Evolutionary conservation across 148 eudicot species (phyloP).

Genomic region (Nepenthes mirabilis): DNA sequence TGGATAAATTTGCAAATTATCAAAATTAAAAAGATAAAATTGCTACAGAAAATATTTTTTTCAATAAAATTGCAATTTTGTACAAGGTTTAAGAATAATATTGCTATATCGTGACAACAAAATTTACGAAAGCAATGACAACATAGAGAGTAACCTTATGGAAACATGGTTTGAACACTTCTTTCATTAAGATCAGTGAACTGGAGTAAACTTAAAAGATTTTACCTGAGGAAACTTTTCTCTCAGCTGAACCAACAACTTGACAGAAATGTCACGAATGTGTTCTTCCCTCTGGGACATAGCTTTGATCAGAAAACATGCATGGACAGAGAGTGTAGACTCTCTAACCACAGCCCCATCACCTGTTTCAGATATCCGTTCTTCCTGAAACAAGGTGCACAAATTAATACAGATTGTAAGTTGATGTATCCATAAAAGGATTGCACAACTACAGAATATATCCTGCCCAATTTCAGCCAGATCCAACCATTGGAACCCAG

Average conservation of each 20-base stretch:
- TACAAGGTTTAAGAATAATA: too few relatives aligned
- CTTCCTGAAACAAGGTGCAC: conserved; percentile 34
- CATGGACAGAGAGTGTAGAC: conserved; percentile 67
- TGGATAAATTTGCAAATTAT: too few relatives aligned
- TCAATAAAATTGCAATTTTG: too few relatives aligned
- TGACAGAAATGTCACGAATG: conserved; percentile 74
- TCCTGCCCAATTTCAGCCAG: background rate
- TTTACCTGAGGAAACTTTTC: conserved; percentile 92
- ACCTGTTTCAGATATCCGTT: conserved; percentile 62
- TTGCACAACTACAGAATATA: background rate
- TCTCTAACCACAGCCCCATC: conserved; percentile 65
- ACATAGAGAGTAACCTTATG: too few relatives aligned
- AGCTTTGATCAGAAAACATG: conserved; percentile 82
- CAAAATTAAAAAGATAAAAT: too few relatives aligned
- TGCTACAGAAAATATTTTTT: too few relatives aligned
- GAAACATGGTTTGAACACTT: too few relatives aligned
- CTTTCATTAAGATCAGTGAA: too few relatives aligned
- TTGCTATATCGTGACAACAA: too few relatives aligned
- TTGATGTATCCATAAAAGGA: background rate
- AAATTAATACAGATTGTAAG: background rate
- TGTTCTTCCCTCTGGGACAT: conserved; percentile 92
- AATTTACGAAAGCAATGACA: background rate
- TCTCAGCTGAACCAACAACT: conserved; percentile 65
- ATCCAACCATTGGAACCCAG: too few relatives aligned
- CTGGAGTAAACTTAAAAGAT: background rate